Percentiles rank a stretch among this genome's conserved stretches.
These are phyloP conservation scores for Saturnispora quitensis DNA, from an alignment of 805 yeast species.

Conservation along the genomic window DNA sequence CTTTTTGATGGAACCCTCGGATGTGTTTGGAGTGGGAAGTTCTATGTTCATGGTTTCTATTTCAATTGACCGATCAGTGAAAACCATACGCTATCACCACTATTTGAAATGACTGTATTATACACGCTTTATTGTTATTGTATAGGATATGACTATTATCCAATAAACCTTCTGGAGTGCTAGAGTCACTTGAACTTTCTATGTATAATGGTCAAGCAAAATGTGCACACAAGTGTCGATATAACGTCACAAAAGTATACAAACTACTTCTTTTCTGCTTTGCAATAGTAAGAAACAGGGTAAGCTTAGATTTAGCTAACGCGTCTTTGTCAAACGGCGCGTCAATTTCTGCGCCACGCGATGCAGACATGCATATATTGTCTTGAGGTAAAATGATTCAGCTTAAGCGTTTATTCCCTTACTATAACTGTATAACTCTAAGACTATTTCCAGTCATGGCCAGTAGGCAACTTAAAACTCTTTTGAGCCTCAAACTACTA, in stretches of 20 bases:
- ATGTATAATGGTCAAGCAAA: too few species aligned
- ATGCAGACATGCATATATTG: not conserved
- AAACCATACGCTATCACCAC: not conserved
- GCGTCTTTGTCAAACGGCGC: not conserved
- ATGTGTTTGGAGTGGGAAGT: constrained; percentile 5
- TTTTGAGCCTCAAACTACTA: too few species aligned
- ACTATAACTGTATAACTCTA: too few species aligned
- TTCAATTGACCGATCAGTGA: not conserved
- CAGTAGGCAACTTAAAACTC: too few species aligned
- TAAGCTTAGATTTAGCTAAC: not conserved
- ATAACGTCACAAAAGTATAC: not conserved
- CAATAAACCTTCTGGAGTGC: not conserved
- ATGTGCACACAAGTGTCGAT: not conserved
- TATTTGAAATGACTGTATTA: not conserved
- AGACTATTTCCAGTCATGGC: too few species aligned
- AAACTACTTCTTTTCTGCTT: not conserved
- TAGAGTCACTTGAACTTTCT: not conserved
- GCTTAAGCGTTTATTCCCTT: not conserved
- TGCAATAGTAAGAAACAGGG: not conserved
- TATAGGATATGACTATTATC: not conserved
- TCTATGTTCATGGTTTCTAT: not conserved
- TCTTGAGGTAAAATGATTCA: not conserved
- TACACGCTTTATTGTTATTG: not conserved
- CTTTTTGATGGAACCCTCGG: not conserved
- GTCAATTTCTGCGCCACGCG: not conserved